Conservation (phyloP, 805 yeast species). For the Nakazawaea wyomingensis region DNA sequence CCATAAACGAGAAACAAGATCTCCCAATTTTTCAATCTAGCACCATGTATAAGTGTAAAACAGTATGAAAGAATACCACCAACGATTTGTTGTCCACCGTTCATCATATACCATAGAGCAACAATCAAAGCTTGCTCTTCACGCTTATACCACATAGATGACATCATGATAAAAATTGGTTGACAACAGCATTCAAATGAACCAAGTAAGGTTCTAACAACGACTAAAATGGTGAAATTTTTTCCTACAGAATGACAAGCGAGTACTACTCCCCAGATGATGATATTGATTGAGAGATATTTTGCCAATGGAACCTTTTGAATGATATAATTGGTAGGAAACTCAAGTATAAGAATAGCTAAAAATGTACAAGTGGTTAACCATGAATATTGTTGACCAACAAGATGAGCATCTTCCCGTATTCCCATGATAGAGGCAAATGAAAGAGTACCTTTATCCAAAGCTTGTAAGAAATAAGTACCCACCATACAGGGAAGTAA, state of each 20-base stretch:
- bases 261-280: slow-evolving; percentile 42
- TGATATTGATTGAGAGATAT: slow-evolving; percentile 21
- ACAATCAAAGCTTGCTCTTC: slow-evolving; percentile 42
- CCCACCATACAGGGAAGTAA: slow-evolving; percentile 45
- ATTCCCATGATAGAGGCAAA: slow-evolving; percentile 23
- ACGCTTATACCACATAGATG: slow-evolving; percentile 45
- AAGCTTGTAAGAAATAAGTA: slow-evolving; percentile 44
- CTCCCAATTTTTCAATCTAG: slow-evolving; percentile 40
- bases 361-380: slow-evolving; percentile 23
- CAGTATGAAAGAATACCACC: slow-evolving; percentile 29
- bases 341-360: slow-evolving; percentile 36
- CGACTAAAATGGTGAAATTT: slow-evolving; percentile 41
- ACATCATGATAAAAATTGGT: slow-evolving; percentile 40
- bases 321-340: slow-evolving; percentile 27
- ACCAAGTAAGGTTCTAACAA: slow-evolving; percentile 46
- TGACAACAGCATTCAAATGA: slow-evolving; percentile 40
- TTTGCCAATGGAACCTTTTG: slow-evolving; percentile 34
- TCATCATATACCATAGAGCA: slow-evolving; percentile 46
- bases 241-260: slow-evolving; percentile 41
- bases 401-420: slow-evolving; percentile 21
- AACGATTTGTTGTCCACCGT: slow-evolving; percentile 24
- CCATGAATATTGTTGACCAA: slow-evolving; percentile 21
- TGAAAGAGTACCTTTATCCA: slow-evolving; percentile 49
- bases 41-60: slow-evolving; percentile 22
- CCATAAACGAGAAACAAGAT: slow-evolving; percentile 52